phyloP scores from a whole-genome alignment of 2,329 filamentous ascomycete genomes.

The Fusarium coicis region DNA sequence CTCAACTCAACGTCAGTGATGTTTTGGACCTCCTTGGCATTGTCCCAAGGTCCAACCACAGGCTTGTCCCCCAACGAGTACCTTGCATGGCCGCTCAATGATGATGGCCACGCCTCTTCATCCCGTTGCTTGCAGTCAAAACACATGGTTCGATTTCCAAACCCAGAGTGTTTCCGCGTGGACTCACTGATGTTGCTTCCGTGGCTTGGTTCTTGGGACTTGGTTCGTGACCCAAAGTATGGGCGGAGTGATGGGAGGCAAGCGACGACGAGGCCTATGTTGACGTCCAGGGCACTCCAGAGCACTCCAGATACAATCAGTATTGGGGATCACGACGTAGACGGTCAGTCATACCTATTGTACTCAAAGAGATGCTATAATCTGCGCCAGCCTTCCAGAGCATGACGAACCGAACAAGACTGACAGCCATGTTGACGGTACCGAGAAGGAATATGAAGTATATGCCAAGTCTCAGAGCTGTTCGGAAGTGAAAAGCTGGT shows the following conservation, averaged over 20 bases:
- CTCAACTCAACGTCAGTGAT: neutral
- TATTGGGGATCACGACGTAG: no score
- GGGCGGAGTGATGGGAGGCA: conserved; percentile 33
- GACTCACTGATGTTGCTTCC: neutral
- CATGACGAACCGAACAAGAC: conserved; percentile 19
- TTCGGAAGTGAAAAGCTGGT: conserved; percentile 4
- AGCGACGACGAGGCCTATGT: conserved; percentile 31
- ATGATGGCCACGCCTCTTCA: neutral
- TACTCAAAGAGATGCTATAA: conserved; percentile 11
- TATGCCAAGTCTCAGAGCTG: conserved; percentile 15
- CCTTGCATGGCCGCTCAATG: neutral
- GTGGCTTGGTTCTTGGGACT: neutral
- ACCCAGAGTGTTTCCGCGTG: neutral
- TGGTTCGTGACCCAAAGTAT: conserved; percentile 21
- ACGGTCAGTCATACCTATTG: neutral
- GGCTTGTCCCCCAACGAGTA: neutral
- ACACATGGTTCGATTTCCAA: neutral
- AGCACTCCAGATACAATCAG: neutral
- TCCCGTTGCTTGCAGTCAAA: neutral
- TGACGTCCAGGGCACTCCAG: conserved; percentile 29
- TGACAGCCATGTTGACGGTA: conserved; percentile 29
- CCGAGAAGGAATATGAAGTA: conserved; percentile 34
- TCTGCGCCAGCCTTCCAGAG: conserved; percentile 23
- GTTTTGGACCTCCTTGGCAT: no score
- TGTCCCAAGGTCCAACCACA: neutral